Conservation (phyloP, 2,329 filamentous ascomycete genomes). For the Hypoxylon sp. region DNA sequence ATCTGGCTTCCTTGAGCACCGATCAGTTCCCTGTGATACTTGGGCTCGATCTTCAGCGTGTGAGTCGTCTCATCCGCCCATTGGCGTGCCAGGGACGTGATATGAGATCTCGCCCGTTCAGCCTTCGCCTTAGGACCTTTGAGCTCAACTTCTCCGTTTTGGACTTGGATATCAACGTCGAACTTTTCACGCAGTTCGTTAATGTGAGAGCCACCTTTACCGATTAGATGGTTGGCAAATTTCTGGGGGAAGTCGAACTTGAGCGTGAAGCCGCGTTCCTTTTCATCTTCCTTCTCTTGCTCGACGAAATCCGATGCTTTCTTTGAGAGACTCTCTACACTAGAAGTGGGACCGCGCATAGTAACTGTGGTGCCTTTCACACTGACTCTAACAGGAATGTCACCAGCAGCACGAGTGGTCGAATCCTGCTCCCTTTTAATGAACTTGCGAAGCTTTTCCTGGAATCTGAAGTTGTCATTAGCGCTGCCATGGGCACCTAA, state of each 20-base stretch:
- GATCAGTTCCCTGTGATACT: constrained; percentile 94
- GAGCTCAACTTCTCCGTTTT: constrained; percentile 93
- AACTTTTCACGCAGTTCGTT: constrained; percentile 72
- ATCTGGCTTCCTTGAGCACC: constrained; percentile 88
- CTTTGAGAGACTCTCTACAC: constrained; percentile 74
- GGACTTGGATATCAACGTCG: constrained; percentile 82
- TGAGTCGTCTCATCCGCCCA: constrained; percentile 92
- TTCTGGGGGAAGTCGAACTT: constrained; percentile 95
- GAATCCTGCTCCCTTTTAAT: constrained; percentile 70
- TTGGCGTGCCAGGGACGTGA: constrained; percentile 79
- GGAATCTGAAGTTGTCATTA: constrained; percentile 57
- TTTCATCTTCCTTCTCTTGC: constrained; percentile 90
- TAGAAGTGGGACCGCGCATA: constrained; percentile 78
- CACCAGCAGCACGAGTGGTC: constrained; percentile 58
- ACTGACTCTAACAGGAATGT: constrained; percentile 68
- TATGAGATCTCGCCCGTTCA: constrained; percentile 84
- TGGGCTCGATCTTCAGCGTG: constrained; percentile 86
- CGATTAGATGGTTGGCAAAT: constrained; percentile 84
- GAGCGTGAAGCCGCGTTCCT: constrained; percentile 87
- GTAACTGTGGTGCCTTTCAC: constrained; percentile 69
- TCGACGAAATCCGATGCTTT: constrained; percentile 83
- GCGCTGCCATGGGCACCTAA: constrained; percentile 6
- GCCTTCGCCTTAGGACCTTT: constrained; percentile 97
- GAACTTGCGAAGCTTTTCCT: constrained; percentile 69
- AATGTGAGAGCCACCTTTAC: constrained; percentile 73